Base-by-base conservation (phyloP, 2,329 filamentous ascomycete genomes). In the Zymoseptoria crescenta region DNA sequence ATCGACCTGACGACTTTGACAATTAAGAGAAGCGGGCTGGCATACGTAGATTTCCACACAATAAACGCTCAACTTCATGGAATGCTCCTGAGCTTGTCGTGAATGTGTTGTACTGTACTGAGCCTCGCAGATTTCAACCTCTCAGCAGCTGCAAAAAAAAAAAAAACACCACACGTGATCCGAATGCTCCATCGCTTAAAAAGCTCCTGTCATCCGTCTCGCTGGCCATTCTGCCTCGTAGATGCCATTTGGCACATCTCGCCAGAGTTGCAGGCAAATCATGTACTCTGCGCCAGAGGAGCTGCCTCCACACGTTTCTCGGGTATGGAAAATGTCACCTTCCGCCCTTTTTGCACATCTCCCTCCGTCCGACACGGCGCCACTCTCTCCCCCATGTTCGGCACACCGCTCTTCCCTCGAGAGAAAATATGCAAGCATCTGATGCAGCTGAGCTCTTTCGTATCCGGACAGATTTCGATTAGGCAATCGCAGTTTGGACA, bases 1-100 rank as follows among this genome's bases (percentile, higher is more conserved):
- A 68, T 55, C 56, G 62, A 20, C 20, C 55, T 13, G 57, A 51
- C 13, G n/a, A 51, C 4, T 30, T 49, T 10, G 49, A 49, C n/a
- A 52, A 55, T 54, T 62, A 60, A 57, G 58, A 52, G 24, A 24
- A 24, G 24, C 24, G 24, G 24, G 24, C 24, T 24, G 24, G 24
- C 2, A 2, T 24, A 24, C 4, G 24, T 24, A 24, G 4, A 24
- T 24, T 4, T 24, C 24, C 24, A 4, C 24, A 24, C 24, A 2
- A 24, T 24, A 24, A 24, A 45, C 48, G 2, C 19, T 9, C 3
- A 45, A n/a, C 16, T 45, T n/a, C 35, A 45, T n/a, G 13, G 16
- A n/a, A n/a, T 45, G 13, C 35, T 1, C 35, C 35, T n/a, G 16
- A 13, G 35, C 35, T 45, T 45, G 10, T 45, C 16, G 35, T n/a